Evolutionary conservation across 2,329 filamentous ascomycete species (phyloP).

Genomic region (Alternaria triticina): DNA sequence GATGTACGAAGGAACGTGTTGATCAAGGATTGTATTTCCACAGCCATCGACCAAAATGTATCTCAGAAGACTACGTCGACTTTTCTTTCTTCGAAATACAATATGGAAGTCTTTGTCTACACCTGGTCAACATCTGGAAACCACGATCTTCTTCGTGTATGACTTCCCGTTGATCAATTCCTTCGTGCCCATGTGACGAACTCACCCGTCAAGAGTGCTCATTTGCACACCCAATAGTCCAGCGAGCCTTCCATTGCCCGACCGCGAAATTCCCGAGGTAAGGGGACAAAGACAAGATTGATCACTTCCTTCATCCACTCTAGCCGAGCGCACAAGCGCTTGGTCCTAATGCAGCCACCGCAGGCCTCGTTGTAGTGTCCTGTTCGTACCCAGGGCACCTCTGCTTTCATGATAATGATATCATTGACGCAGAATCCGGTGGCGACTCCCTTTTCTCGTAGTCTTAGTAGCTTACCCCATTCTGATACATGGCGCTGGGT

Average conservation of each 20-base stretch:
- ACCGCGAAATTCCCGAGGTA: not conserved
- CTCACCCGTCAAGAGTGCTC: too few species aligned
- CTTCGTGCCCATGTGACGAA: not conserved
- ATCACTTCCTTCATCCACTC: too few species aligned
- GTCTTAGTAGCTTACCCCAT: not conserved
- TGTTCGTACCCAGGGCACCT: too few species aligned
- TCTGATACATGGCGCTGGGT: not conserved
- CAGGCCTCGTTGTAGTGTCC: not conserved
- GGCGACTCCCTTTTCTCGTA: not conserved
- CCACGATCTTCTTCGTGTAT: too few species aligned
- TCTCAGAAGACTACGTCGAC: too few species aligned
- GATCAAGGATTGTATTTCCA: not conserved
- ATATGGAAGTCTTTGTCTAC: too few species aligned
- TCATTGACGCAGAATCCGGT: not conserved
- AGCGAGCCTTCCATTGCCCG: not conserved
- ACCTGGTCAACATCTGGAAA: too few species aligned
- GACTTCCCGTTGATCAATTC: not conserved
- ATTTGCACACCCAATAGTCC: not conserved
- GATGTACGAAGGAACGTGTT: not conserved
- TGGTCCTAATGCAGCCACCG: not conserved
- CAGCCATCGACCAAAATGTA: not conserved
- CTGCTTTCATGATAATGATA: not conserved
- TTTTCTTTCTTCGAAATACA: too few species aligned
- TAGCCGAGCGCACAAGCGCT: slow-evolving; percentile 1
- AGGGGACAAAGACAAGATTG: not conserved